Base-by-base conservation (phyloP, 768 basidiomycete genomes). In the Candolleomyces eurysporus region DNA sequence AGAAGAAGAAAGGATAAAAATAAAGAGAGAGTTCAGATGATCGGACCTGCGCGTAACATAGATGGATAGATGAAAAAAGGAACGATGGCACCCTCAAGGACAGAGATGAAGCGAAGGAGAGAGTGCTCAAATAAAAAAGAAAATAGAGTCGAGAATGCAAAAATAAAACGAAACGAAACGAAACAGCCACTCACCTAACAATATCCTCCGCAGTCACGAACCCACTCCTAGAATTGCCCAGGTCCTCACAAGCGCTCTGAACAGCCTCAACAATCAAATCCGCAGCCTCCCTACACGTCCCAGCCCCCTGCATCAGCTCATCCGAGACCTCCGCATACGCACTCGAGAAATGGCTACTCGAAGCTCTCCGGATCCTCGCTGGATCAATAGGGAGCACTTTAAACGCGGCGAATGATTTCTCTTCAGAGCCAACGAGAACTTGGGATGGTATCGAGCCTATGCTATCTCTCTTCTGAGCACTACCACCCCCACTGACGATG, bases 321-420 rank as follows among this genome's bases (percentile, higher is more conserved):
- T 90, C 86, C 17, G 83, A 82, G 36, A 83, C 79, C 53, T 85
- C 85, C 19, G 82, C 79, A 65, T 84, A 82, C 56, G 66, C 67
- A 36, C 67, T 75, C 54, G 73, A 76, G 46, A 76, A 26, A 26
- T 26, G 26, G 26, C 26, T 78, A 64, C 82, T 82, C 6, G 81
- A 80, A 40, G 78, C 79, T 42, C 82, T 74, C 49, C 81, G 73
- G 30, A 74, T 70, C 48, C 84, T 78, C 14, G 84, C 78, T 36
- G 85, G 85, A 67, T 91, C 89, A 50, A 92, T 83, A 0, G 90
- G 90, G 48, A 94, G 76, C 40, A 85, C 88, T 69, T 93, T 93
- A 78, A 94, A 93, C 13, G 92, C 86, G 13, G 86, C 88, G 70
- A 85, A 89, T 39, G 80, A 78, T 51, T 73, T 79, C 53, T 81